A percentile compares a stretch with the other conserved stretches of the same genome.
Evolutionary conservation across 805 yeast genomes (phyloP).

Genomic region (Candida saitoana): DNA sequence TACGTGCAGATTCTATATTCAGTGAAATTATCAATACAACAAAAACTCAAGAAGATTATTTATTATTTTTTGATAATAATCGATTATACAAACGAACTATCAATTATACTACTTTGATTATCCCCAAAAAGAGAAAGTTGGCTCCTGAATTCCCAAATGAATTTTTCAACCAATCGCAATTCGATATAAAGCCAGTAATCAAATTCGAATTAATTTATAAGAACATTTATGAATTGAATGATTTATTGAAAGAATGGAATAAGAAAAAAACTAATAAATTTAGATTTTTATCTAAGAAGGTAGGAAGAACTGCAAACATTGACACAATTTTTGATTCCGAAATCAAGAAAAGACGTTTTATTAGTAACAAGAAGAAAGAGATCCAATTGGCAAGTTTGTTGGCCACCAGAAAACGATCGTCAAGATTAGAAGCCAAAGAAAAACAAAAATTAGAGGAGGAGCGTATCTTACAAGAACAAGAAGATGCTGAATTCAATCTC

Average conservation of each 20-base stretch:
- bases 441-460: constrained; percentile 51
- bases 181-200: constrained; percentile 25
- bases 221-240: constrained; percentile 27
- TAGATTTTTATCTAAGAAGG: constrained; percentile 16
- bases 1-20: constrained; percentile 18
- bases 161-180: constrained; percentile 21
- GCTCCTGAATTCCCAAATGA: constrained; percentile 32
- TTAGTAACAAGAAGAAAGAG: constrained; percentile 56
- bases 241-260: constrained; percentile 15
- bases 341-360: constrained; percentile 49
- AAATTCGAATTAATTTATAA: constrained; percentile 28
- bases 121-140: constrained; percentile 33
- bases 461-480: constrained; percentile 41
- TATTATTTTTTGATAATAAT: constrained; percentile 45
- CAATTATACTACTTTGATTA: constrained; percentile 20
- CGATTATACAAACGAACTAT: constrained; percentile 44
- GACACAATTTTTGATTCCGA: constrained; percentile 37
- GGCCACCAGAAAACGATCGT: constrained; percentile 68
- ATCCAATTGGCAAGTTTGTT: constrained; percentile 59
- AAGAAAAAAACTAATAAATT: constrained; percentile 22
- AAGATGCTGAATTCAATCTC: constrained; percentile 40
- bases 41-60: constrained; percentile 24
- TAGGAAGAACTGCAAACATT: constrained; percentile 13
- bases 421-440: constrained; percentile 66
- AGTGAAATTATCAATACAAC: constrained; percentile 7